Percentiles rank a stretch among this genome's conserved stretches.
Evolutionary conservation across 352 stramenopile genomes (phyloP).

Genomic region (Phytophthora colocasiae): DNA sequence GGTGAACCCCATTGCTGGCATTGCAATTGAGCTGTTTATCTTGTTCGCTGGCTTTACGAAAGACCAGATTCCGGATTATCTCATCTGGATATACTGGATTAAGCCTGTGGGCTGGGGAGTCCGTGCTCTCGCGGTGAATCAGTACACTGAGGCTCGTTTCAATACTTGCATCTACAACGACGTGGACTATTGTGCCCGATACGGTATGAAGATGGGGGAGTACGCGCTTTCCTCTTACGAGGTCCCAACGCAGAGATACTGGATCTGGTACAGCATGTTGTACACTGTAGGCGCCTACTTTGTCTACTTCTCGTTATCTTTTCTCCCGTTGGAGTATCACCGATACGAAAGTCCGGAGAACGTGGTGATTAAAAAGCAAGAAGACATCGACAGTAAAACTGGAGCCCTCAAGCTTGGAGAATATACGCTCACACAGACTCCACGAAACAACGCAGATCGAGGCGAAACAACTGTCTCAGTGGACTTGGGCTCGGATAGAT

Average conservation of each 20-base stretch:
- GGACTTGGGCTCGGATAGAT: too few relatives aligned
- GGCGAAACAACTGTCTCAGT: neutral
- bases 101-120: slow-evolving; percentile 28
- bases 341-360: slow-evolving; percentile 29
- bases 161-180: slow-evolving; percentile 33
- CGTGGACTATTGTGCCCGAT: slow-evolving; percentile 38
- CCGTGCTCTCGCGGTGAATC: slow-evolving; percentile 26
- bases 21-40: slow-evolving; percentile 14
- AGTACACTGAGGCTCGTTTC: slow-evolving; percentile 35
- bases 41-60: slow-evolving; percentile 25
- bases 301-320: slow-evolving; percentile 24
- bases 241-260: slow-evolving; percentile 23
- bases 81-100: slow-evolving; percentile 32
- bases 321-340: slow-evolving; percentile 19
- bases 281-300: slow-evolving; percentile 12
- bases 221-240: slow-evolving; percentile 29
- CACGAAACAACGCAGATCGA: slow-evolving; percentile 2
- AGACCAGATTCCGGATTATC: slow-evolving; percentile 30
- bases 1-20: slow-evolving; percentile 12
- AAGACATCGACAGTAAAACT: neutral
- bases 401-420: neutral
- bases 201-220: slow-evolving; percentile 24
- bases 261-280: slow-evolving; percentile 28
- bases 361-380: neutral
- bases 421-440: slow-evolving; percentile 9